These are phyloP conservation scores for Sanghuangporus weigelae DNA, from an alignment of 1,284 basidiomycete species.

Conservation along the genomic window DNA sequence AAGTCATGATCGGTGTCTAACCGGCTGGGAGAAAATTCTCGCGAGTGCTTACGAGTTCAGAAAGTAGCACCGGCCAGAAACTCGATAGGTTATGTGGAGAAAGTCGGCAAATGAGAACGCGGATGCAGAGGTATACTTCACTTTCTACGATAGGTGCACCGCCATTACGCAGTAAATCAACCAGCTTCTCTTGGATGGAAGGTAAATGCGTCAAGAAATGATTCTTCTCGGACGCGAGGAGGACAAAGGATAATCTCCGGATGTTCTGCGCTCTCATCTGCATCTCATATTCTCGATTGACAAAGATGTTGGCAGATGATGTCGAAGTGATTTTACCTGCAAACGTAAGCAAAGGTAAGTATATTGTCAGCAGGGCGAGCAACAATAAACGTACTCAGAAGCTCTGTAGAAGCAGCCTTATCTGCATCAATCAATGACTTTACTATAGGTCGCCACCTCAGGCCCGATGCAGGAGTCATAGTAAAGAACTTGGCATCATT, in stretches of 20 bases:
- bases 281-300: constrained; percentile 93
- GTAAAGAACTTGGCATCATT: constrained; percentile 88
- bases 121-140: constrained; percentile 91
- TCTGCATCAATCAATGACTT: constrained; percentile 82
- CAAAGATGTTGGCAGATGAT: constrained; percentile 94
- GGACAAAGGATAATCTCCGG: constrained; percentile 79
- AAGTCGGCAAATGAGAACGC: constrained; percentile 89
- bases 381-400: constrained; percentile 57
- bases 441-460: constrained; percentile 76
- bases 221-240: constrained; percentile 86
- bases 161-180: constrained; percentile 83
- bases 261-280: constrained; percentile 84
- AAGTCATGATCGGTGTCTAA: neutral
- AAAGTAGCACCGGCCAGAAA: constrained; percentile 95
- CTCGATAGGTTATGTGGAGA: constrained; percentile 88
- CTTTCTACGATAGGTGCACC: constrained; percentile 84
- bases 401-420: constrained; percentile 80
- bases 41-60: constrained; percentile 69
- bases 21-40: neutral
- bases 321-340: constrained; percentile 78
- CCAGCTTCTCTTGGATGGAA: constrained; percentile 92
- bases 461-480: constrained; percentile 48
- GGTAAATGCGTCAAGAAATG: constrained; percentile 89
- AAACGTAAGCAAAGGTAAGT: constrained; percentile 15
- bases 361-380: neutral